These are phyloP conservation scores for Pittosporum tobira DNA, from an alignment of 129 eudicot genomes.

Conservation along the genomic window DNA sequence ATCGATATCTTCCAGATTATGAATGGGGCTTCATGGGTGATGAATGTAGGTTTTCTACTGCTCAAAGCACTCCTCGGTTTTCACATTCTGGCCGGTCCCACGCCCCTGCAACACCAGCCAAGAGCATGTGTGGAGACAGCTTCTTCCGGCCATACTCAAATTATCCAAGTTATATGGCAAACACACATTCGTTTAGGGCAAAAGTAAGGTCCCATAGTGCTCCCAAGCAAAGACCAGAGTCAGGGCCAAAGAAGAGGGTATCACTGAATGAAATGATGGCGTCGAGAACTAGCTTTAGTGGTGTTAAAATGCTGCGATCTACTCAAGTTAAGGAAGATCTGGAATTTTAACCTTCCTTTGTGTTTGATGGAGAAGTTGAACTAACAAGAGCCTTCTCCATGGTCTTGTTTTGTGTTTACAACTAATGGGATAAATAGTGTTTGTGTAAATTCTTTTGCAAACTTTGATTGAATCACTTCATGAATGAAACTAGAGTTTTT, in stretches of 20 bases:
- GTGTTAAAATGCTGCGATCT: conserved; percentile 78
- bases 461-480: conserved; percentile 19
- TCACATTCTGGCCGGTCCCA: conserved; percentile 35
- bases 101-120: conserved; percentile 56
- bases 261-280: conserved; percentile 72
- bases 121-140: conserved; percentile 75
- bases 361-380: conserved; percentile 34
- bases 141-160: conserved; percentile 61
- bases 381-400: conserved; percentile 23
- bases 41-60: conserved; percentile 46
- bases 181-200: conserved; percentile 76
- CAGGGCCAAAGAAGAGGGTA: conserved; percentile 52
- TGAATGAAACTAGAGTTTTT: not conserved
- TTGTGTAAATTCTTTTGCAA: conserved; percentile 35
- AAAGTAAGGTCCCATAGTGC: conserved; percentile 87
- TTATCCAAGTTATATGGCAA: conserved; percentile 73
- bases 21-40: conserved; percentile 59
- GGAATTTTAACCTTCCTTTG: conserved; percentile 1
- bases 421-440: conserved; percentile 21
- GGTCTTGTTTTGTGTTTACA: conserved; percentile 2
- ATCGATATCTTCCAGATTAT: conserved; percentile 33
- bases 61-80: conserved; percentile 76
- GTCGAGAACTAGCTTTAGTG: conserved; percentile 76
- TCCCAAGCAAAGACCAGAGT: conserved; percentile 81
- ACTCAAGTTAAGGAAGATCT: conserved; percentile 45